Conservation (phyloP, 2,329 filamentous ascomycete genomes). For the Dendrostoma leiphaemia region DNA sequence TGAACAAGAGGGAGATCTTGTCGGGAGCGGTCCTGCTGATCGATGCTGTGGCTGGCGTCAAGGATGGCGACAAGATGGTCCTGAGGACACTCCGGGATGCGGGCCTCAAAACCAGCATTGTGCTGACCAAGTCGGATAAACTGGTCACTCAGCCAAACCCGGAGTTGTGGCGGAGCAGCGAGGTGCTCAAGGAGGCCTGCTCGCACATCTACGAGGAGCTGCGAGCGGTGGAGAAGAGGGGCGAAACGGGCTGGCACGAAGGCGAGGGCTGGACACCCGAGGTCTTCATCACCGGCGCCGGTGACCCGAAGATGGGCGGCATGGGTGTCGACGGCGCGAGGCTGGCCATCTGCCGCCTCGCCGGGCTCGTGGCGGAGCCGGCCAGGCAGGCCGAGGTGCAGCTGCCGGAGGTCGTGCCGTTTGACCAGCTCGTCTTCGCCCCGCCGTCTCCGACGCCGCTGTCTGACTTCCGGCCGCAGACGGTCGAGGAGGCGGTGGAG, state of each 20-base stretch:
- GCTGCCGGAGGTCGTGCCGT: conserved; percentile 28
- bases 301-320: conserved; percentile 27
- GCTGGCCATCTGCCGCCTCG: conserved; percentile 32
- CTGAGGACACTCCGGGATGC: conserved; percentile 45
- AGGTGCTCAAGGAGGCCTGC: conserved; percentile 20
- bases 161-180: conserved; percentile 4
- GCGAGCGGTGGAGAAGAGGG: conserved; percentile 23
- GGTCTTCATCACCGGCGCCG: conserved; percentile 33
- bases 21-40: conserved; percentile 53
- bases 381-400: conserved; percentile 11
- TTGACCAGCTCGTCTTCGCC: conserved; percentile 30
- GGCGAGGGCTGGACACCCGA: conserved; percentile 31
- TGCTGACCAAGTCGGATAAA: conserved; percentile 59
- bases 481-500: conserved; percentile 17
- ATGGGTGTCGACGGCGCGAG: conserved; percentile 32
- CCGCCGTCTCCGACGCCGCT: conserved; percentile 14
- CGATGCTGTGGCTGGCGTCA: conserved; percentile 51
- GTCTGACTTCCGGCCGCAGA: neutral
- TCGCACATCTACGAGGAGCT: conserved; percentile 30
- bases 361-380: conserved; percentile 27
- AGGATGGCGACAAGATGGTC: conserved; percentile 45
- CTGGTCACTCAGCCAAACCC: conserved; percentile 21
- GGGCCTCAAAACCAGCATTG: conserved; percentile 44
- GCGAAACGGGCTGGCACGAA: conserved; percentile 24
- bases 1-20: conserved; percentile 44